phyloP scores from a whole-genome alignment of 2,329 filamentous ascomycete species.

The Sporothrix pallida region DNA sequence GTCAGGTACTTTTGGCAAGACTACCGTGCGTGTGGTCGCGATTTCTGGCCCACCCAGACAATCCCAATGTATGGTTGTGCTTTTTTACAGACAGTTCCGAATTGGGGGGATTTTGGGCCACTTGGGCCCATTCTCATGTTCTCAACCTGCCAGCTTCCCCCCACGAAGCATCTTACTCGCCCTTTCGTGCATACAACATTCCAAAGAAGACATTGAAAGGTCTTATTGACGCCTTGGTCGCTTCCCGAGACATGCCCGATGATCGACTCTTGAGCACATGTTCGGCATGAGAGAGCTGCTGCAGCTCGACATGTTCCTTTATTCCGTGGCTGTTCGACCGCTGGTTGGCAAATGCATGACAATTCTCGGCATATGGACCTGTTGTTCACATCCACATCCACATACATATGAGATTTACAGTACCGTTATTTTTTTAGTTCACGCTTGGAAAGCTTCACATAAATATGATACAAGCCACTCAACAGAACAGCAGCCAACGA shows the following conservation, averaged over 20 bases:
- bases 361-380: neutral
- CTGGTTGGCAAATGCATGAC: neutral
- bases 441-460: too few species aligned
- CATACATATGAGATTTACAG: neutral
- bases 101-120: neutral
- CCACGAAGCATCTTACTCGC: neutral
- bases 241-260: constrained; percentile 14
- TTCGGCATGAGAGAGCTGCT: neutral
- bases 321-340: neutral
- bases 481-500: neutral
- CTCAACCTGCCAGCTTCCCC: neutral
- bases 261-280: neutral
- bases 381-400: neutral
- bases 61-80: constrained; percentile 5
- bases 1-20: neutral
- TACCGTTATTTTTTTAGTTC: neutral
- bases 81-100: neutral
- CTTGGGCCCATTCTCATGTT: too few species aligned
- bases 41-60: neutral
- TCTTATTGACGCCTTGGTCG: neutral
- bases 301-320: neutral
- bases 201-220: neutral
- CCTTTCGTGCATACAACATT: neutral
- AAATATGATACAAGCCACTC: neutral
- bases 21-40: neutral